Conservation (phyloP, 257 asterid species). For the Thymus quinquecostatus region DNA sequence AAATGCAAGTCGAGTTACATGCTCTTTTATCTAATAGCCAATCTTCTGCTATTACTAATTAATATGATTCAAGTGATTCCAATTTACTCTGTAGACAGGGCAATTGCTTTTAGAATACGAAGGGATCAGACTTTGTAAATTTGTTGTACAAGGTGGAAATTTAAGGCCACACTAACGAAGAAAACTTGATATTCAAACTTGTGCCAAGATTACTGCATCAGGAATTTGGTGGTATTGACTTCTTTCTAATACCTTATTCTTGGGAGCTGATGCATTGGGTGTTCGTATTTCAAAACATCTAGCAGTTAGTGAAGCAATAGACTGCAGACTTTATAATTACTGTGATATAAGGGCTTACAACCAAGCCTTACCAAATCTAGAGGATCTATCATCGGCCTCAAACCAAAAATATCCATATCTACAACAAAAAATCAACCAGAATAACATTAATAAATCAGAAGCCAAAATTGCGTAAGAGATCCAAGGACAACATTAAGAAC, state of each 20-base stretch:
- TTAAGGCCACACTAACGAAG: neutral
- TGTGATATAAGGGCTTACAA: neutral
- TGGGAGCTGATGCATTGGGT: constrained; percentile 1
- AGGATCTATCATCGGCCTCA: constrained; percentile 85
- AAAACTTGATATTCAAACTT: neutral
- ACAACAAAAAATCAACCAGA: constrained; percentile 50
- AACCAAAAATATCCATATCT: constrained; percentile 93
- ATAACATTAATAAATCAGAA: constrained; percentile 32
- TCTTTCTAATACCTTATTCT: neutral
- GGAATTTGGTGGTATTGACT: neutral
- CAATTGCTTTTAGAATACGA: neutral
- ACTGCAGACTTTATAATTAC: constrained; percentile 4
- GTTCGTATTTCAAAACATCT: constrained; percentile 1
- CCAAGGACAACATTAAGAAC: constrained; percentile 19
- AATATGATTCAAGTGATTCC: too few species aligned
- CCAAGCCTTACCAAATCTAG: constrained; percentile 77
- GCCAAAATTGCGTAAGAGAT: constrained; percentile 18
- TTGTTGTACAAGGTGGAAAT: constrained; percentile 14
- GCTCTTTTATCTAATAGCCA: neutral
- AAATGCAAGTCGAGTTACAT: neutral
- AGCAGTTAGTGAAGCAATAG: constrained; percentile 30
- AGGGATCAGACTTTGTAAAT: constrained; percentile 3
- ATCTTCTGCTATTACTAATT: too few species aligned
- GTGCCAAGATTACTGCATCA: constrained; percentile 17
- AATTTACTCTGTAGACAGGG: neutral